Base-by-base conservation (phyloP, 2,329 filamentous ascomycete species). In the Beauveria bassiana region DNA sequence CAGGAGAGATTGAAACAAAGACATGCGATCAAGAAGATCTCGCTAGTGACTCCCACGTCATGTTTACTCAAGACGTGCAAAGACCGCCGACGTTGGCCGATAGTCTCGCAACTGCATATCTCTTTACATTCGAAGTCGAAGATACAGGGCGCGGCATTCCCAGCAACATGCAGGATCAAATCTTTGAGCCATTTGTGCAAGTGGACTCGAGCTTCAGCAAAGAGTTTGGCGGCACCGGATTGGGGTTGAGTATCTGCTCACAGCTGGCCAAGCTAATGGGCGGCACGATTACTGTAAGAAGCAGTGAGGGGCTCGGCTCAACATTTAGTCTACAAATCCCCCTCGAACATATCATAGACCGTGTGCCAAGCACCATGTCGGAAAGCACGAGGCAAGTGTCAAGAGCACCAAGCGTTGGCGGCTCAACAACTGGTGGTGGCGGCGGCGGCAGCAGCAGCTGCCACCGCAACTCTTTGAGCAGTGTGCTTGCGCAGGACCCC, bases 141-240 rank as follows among this genome's bases (percentile, higher is more conserved):
- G 93, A 97, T 66, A 93, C 87, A 0, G 93, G 93, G 0, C 92
- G 91, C 0, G 93, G 93, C 31, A 96, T 96, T 61, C 85, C 91
- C 0, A 83, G 86, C 7, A 78, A 88, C 65, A 84, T 96, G 72
- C 91, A 92, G 67, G 80, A 90, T 61, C 87, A 87, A 66, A 91
- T 97, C 10, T 97, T 97, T 70, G 93, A 96, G 72, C 93, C 93
- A 0, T 97, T 97, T 70, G 90, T 96, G 0, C 93, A 97, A 73
- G 93, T 90, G n/a, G 92, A 96, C 70, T 77, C 95, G 1, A 90
- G 91, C 1, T 76, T 97, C 18, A 96, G 89, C 77, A 96, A 91
- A 73, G 95, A 95, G 69, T 96, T 88, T 70, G 91, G 91, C 20
- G 93, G 93, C 18, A 96, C 93, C 1, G 93, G 93, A 4, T 78